Percentiles rank a stretch among this genome's conserved stretches.
These are phyloP conservation scores for Emericellopsis atlantica DNA, from an alignment of 2,329 filamentous ascomycete species.

Conservation along the genomic window DNA sequence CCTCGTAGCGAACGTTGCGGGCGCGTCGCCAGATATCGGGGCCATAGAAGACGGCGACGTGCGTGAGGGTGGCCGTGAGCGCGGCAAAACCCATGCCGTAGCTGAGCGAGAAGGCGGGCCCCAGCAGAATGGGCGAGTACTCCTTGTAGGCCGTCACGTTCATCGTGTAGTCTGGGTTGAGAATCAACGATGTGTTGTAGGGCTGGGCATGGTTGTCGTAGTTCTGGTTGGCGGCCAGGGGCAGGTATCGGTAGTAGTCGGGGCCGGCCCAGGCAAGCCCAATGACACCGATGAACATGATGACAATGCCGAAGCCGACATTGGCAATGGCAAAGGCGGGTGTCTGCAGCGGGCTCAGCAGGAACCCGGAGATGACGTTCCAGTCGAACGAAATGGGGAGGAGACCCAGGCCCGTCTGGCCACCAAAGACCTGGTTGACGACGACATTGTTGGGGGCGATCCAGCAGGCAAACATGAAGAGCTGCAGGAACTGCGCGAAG, in stretches of 20 bases:
- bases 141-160: conserved; percentile 41
- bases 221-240: conserved; percentile 37
- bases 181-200: conserved; percentile 44
- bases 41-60: conserved; percentile 39
- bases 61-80: conserved; percentile 37
- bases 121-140: conserved; percentile 43
- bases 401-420: conserved; percentile 45
- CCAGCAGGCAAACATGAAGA: conserved; percentile 50
- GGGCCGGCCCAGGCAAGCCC: conserved; percentile 36
- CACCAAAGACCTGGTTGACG: conserved; percentile 55
- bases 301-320: conserved; percentile 36
- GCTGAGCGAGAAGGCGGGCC: conserved; percentile 38
- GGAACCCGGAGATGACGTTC: conserved; percentile 45
- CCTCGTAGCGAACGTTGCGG: conserved; percentile 19
- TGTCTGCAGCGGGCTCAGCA: conserved; percentile 42
- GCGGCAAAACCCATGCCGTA: conserved; percentile 47
- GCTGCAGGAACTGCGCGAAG: conserved; percentile 44
- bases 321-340: conserved; percentile 50
- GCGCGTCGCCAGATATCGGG: conserved; percentile 26
- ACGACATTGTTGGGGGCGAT: conserved; percentile 47
- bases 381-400: conserved; percentile 57
- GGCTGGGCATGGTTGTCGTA: conserved; percentile 45
- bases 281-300: conserved; percentile 38
- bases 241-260: conserved; percentile 42
- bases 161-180: conserved; percentile 36